Conservation (phyloP, 768 basidiomycete genomes). For the Daedaleopsis sinensis region DNA sequence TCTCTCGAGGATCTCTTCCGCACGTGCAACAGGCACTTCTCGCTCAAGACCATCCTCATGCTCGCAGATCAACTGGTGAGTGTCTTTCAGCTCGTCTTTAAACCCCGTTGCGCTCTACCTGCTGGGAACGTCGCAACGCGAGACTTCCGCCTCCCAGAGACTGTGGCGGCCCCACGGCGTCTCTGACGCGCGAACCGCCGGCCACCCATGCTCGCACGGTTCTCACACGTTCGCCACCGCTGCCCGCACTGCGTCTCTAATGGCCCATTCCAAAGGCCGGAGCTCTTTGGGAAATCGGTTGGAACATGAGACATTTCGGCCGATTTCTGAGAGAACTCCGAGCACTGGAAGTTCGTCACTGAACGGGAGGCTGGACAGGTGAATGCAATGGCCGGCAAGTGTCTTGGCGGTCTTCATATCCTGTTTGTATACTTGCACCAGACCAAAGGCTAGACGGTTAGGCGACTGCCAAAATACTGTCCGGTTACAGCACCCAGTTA, state of each 20-base stretch:
- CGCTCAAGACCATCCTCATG: slow-evolving; percentile 90
- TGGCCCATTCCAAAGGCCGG: too few species aligned
- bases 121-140: slow-evolving; percentile 8
- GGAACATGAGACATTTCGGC: too few species aligned
- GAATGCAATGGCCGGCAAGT: too few species aligned
- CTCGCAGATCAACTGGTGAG: slow-evolving; percentile 93
- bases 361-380: too few species aligned
- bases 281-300: too few species aligned
- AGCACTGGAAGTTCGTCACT: too few species aligned
- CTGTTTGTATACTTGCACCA: too few species aligned
- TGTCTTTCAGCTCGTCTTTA: slow-evolving; percentile 9
- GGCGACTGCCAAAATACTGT: too few species aligned
- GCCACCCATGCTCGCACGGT: slow-evolving; percentile 1
- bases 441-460: too few species aligned
- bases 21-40: slow-evolving; percentile 89
- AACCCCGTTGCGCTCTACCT: background rate
- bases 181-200: background rate
- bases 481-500: too few species aligned
- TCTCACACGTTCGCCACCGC: slow-evolving; percentile 2
- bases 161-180: slow-evolving; percentile 4
- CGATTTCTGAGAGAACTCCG: too few species aligned
- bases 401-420: too few species aligned
- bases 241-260: background rate
- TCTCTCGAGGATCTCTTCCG: slow-evolving; percentile 87
- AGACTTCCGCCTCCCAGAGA: background rate